Percentiles rank a stretch among this genome's conserved stretches.
These are phyloP conservation scores for Paramecium caudatum DNA, from an alignment of 73 alveolate species.

Conservation along the genomic window DNA sequence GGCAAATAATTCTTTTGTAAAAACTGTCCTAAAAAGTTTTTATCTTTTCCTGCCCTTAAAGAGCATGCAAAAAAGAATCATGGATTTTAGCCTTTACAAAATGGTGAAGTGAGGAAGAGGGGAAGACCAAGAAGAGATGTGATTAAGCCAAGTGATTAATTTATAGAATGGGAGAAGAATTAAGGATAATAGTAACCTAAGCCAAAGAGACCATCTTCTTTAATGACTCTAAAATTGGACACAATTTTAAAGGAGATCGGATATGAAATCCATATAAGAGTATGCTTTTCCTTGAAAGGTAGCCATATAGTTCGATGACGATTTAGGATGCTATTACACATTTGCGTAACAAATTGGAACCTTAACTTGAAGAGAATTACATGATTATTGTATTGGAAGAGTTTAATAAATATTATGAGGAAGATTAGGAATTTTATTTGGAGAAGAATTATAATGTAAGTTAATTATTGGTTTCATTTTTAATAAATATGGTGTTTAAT, in stretches of 20 bases:
- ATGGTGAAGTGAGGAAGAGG: constrained; percentile 60
- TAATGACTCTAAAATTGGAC: constrained; percentile 2
- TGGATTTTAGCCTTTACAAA: constrained; percentile 18
- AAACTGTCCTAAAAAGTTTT: constrained; percentile 41
- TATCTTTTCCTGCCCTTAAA: constrained; percentile 62
- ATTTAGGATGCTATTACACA: constrained; percentile 33
- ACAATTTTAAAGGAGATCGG: constrained; percentile 20
- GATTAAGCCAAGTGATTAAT: constrained; percentile 58
- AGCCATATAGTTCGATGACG: too few species aligned
- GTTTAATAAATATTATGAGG: constrained; percentile 32
- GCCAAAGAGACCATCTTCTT: constrained; percentile 61
- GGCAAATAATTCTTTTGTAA: constrained; percentile 1
- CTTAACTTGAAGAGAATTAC: constrained; percentile 33
- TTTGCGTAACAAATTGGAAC: constrained; percentile 9
- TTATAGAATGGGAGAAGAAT: constrained; percentile 49
- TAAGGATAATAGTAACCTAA: background rate
- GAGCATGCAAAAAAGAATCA: constrained; percentile 62
- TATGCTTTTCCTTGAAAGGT: too few species aligned
- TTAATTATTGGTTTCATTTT: constrained; percentile 22
- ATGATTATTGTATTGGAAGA: constrained; percentile 13
- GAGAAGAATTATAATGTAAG: constrained; percentile 40
- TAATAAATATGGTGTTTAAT: constrained; percentile 2
- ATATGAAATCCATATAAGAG: too few species aligned
- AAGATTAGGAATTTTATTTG: constrained; percentile 50
- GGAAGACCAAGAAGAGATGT: constrained; percentile 69